These are phyloP conservation scores for Aspergillus tamarii DNA, from an alignment of 2,329 filamentous ascomycete genomes.

Conservation along the genomic window DNA sequence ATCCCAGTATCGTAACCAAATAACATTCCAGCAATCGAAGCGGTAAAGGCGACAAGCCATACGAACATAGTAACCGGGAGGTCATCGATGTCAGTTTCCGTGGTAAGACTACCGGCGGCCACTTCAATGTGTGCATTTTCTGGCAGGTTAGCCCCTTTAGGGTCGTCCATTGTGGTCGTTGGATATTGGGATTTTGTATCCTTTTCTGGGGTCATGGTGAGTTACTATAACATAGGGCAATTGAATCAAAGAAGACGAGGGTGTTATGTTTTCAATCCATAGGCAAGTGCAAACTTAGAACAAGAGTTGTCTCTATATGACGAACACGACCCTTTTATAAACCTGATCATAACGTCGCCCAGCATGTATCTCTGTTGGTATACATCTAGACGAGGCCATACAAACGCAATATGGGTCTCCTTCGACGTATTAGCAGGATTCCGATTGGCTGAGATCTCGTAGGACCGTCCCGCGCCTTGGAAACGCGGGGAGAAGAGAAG, in stretches of 20 bases:
- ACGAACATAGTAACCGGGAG: constrained; percentile 43
- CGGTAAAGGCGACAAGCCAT: constrained; percentile 43
- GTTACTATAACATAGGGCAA: background rate
- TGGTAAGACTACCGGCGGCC: background rate
- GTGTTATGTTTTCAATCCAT: background rate
- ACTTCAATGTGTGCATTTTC: constrained; percentile 5
- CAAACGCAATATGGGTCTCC: background rate
- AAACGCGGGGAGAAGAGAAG: background rate
- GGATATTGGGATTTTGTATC: background rate
- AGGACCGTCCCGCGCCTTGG: background rate
- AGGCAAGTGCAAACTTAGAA: background rate
- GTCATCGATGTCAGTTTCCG: constrained; percentile 33
- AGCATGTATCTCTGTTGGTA: background rate
- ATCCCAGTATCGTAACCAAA: constrained; percentile 19
- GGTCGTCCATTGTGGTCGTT: background rate
- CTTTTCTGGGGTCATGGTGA: background rate
- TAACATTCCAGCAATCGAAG: constrained; percentile 35
- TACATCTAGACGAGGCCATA: background rate
- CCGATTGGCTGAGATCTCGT: background rate
- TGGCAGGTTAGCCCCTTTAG: background rate
- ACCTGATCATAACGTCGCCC: background rate
- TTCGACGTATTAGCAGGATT: background rate
- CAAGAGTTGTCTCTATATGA: background rate
- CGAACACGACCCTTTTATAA: background rate
- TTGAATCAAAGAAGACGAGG: background rate